These are phyloP conservation scores for Penstemon barbatus DNA, from an alignment of 257 asterid genomes.

Conservation along the genomic window DNA sequence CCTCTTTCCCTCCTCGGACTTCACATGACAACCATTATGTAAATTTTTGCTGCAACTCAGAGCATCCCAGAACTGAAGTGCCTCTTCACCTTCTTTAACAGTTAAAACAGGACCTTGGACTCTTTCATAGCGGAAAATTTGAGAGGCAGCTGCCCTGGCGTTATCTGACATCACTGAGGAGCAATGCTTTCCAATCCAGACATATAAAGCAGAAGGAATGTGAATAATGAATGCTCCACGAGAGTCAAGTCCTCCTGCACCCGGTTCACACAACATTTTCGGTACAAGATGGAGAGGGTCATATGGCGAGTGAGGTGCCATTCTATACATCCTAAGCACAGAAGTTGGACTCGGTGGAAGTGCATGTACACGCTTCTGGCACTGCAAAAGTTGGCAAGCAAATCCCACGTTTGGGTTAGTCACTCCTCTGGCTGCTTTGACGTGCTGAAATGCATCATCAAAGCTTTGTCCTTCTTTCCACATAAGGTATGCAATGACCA, in stretches of 20 bases:
- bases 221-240: slow-evolving; percentile 92
- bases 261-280: slow-evolving; percentile 50
- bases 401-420: slow-evolving; percentile 92
- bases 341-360: slow-evolving; percentile 86
- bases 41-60: slow-evolving; percentile 49
- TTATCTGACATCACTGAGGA: slow-evolving; percentile 59
- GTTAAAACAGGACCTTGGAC: slow-evolving; percentile 61
- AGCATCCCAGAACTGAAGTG: slow-evolving; percentile 73
- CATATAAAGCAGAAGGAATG: slow-evolving; percentile 68
- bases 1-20: slow-evolving; percentile 27
- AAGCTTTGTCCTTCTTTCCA: slow-evolving; percentile 82
- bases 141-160: slow-evolving; percentile 74
- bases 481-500: slow-evolving; percentile 96
- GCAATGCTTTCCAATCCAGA: slow-evolving; percentile 79
- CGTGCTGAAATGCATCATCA: slow-evolving; percentile 85
- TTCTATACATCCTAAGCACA: slow-evolving; percentile 64
- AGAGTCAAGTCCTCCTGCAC: slow-evolving; percentile 58
- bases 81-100: slow-evolving; percentile 74
- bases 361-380: slow-evolving; percentile 86
- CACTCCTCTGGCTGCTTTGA: slow-evolving; percentile 83
- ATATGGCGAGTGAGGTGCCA: slow-evolving; percentile 92
- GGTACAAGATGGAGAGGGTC: slow-evolving; percentile 87
- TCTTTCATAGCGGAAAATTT: slow-evolving; percentile 74
- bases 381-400: slow-evolving; percentile 69
- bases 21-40: slow-evolving; percentile 31